Percentiles rank a stretch among this genome's conserved stretches.
These are phyloP conservation scores for Xylaria sp. DNA, from an alignment of 2,329 filamentous ascomycete genomes.

Conservation along the genomic window DNA sequence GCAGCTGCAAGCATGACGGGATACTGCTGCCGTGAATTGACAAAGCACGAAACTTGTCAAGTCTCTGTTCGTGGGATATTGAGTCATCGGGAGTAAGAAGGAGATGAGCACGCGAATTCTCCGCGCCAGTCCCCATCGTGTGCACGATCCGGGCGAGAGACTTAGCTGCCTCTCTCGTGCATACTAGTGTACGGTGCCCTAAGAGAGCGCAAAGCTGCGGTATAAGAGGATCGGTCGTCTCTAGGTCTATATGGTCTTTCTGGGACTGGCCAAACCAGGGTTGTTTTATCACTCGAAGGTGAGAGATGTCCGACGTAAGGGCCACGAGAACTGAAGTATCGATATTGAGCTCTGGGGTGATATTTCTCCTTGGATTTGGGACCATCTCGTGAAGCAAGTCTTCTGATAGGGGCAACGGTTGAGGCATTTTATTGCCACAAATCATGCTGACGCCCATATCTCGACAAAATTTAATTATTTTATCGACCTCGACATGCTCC, in stretches of 20 bases:
- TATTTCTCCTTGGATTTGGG: conserved; percentile 44
- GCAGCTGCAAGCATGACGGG: conserved; percentile 59
- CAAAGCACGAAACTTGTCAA: conserved; percentile 50
- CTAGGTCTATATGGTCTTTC: conserved; percentile 71
- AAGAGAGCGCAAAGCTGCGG: conserved; percentile 72
- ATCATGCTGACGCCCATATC: conserved; percentile 43
- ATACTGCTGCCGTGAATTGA: conserved; percentile 52
- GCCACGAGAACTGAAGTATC: conserved; percentile 79
- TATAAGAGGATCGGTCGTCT: conserved; percentile 69
- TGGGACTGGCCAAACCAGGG: conserved; percentile 67
- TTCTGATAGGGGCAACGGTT: conserved; percentile 40
- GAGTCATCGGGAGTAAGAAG: conserved; percentile 59
- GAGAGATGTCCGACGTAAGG: conserved; percentile 78
- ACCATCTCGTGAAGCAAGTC: conserved; percentile 46
- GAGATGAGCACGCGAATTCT: conserved; percentile 69
- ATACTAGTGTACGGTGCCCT: conserved; percentile 66
- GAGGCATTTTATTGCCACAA: conserved; percentile 41
- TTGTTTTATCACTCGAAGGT: conserved; percentile 55
- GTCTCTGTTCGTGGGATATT: conserved; percentile 42
- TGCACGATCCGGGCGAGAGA: conserved; percentile 75
- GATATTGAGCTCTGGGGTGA: conserved; percentile 61
- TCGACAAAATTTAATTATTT: conserved; percentile 45
- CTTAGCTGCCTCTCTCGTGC: conserved; percentile 72
- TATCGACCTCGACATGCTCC: conserved; percentile 45
- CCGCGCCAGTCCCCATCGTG: conserved; percentile 70